These are phyloP conservation scores for Amoebophrya sp. DNA, from an alignment of 169 alveolate species.

Conservation along the genomic window DNA sequence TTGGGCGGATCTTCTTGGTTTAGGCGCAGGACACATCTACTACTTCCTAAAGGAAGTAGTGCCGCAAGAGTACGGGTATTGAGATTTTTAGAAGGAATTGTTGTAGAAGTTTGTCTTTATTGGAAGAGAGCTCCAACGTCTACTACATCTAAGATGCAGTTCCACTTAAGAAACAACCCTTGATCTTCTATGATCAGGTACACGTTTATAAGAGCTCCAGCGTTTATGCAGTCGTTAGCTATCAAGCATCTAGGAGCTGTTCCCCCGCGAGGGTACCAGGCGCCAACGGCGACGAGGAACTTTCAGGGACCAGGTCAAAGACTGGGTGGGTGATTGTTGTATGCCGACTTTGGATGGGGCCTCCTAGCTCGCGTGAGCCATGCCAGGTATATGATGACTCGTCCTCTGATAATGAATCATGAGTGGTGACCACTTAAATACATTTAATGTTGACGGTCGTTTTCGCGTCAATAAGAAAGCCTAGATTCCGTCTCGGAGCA, in stretches of 20 bases:
- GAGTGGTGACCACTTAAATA: too few species aligned
- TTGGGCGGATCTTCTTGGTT: slow-evolving; percentile 46
- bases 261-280: neutral
- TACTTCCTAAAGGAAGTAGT: slow-evolving; percentile 48
- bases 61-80: slow-evolving; percentile 37
- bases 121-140: too few species aligned
- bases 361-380: too few species aligned
- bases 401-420: too few species aligned
- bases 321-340: neutral
- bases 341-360: too few species aligned
- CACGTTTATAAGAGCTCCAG: neutral
- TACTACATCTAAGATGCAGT: too few species aligned
- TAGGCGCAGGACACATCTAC: slow-evolving; percentile 46
- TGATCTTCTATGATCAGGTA: neutral
- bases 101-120: neutral
- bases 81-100: neutral
- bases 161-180: neutral
- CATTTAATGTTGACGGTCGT: too few species aligned
- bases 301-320: neutral
- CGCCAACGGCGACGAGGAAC: neutral
- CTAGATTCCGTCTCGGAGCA: too few species aligned
- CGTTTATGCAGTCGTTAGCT: neutral
- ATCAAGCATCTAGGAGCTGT: neutral
- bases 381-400: too few species aligned
- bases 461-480: too few species aligned